Evolutionary conservation across 257 asterid species (phyloP).

Genomic region (Capsicum pubescens): DNA sequence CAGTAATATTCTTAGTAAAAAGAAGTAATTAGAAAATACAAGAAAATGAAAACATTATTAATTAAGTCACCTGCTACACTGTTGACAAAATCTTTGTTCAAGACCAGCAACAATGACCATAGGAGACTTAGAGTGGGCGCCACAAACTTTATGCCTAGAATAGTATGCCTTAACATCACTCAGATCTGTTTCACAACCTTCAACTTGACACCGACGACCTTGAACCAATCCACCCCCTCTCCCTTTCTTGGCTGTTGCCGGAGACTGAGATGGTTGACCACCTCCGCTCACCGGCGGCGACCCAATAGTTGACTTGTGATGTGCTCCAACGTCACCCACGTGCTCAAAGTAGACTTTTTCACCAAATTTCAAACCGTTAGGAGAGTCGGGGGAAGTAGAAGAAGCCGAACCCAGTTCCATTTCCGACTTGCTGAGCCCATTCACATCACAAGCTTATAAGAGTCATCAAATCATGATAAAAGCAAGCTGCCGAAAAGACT

Average conservation of each 20-base stretch:
- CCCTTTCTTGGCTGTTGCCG: conserved; percentile 68
- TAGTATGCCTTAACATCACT: conserved; percentile 91
- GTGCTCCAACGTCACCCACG: conserved; percentile 47
- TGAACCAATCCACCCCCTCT: conserved; percentile 47
- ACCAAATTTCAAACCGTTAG: conserved; percentile 74
- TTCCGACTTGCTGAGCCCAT: conserved; percentile 54
- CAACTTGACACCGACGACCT: conserved; percentile 85
- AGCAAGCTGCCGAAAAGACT: background rate
- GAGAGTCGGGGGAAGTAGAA: conserved; percentile 49
- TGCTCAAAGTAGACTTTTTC: conserved; percentile 80
- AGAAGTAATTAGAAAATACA: background rate
- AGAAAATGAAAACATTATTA: background rate
- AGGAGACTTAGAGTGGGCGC: conserved; percentile 80
- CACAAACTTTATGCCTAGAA: conserved; percentile 91
- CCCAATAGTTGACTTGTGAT: conserved; percentile 35
- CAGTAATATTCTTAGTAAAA: no score
- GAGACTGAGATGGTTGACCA: conserved; percentile 37
- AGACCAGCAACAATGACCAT: conserved; percentile 79
- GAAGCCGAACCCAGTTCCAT: conserved; percentile 76
- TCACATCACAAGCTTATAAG: conserved; percentile 38
- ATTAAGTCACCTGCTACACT: conserved; percentile 88
- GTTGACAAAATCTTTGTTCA: conserved; percentile 97
- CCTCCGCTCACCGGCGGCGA: conserved; percentile 32
- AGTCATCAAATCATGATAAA: conserved; percentile 31
- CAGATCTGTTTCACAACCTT: conserved; percentile 91